Evolutionary conservation across 441 rosid species (phyloP).

Genomic region (Hura crepitans): DNA sequence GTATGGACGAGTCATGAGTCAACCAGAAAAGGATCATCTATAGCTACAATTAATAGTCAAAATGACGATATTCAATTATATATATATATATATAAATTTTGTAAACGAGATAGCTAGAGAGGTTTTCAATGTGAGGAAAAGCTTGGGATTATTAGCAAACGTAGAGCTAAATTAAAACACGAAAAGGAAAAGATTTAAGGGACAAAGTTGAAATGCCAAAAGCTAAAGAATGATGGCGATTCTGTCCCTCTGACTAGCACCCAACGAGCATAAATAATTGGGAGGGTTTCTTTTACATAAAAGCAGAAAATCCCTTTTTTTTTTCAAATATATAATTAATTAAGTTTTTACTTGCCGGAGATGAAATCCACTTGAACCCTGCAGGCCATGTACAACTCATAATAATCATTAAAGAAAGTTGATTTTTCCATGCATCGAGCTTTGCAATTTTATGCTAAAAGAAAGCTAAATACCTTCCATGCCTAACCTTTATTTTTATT

Average conservation of each 20-base stretch:
- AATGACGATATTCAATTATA: too few species aligned
- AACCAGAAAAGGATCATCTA: background rate
- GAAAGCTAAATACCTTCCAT: background rate
- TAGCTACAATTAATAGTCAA: background rate
- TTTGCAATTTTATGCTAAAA: conserved; percentile 17
- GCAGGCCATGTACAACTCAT: conserved; percentile 17
- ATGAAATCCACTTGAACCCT: conserved; percentile 22
- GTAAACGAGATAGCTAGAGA: too few species aligned
- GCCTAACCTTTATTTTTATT: background rate
- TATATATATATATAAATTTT: too few species aligned
- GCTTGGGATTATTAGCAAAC: too few species aligned
- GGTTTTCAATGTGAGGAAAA: too few species aligned
- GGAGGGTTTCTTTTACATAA: too few species aligned
- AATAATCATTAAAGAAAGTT: conserved; percentile 33
- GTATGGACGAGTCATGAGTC: background rate
- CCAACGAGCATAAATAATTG: too few species aligned
- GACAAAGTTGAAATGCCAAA: too few species aligned
- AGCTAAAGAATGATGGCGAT: conserved; percentile 13
- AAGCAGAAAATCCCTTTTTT: conserved; percentile 18
- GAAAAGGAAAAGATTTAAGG: too few species aligned
- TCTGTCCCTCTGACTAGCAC: conserved; percentile 20
- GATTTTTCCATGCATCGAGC: conserved; percentile 44
- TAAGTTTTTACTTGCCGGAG: conserved; percentile 19
- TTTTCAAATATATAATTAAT: background rate
- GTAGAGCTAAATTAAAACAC: too few species aligned